These are phyloP conservation scores for Pythium angustatum DNA, from an alignment of 352 stramenopile species.

Conservation along the genomic window DNA sequence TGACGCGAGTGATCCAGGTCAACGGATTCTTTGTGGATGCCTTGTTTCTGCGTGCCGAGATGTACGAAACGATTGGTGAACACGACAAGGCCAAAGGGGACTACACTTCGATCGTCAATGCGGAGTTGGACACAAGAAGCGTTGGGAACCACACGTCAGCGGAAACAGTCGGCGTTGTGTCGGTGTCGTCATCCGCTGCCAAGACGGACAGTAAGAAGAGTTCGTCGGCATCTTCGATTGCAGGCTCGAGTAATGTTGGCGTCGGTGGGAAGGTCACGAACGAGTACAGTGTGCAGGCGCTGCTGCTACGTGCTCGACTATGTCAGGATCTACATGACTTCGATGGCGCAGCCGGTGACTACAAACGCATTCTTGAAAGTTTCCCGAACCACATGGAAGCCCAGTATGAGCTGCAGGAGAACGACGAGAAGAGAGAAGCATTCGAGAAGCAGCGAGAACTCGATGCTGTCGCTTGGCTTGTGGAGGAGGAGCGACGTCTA, in stretches of 20 bases:
- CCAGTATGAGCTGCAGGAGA: conserved; percentile 71
- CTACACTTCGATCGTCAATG: conserved; percentile 73
- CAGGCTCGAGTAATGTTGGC: neutral
- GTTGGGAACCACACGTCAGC: conserved; percentile 3
- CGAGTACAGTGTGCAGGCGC: conserved; percentile 49
- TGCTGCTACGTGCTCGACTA: conserved; percentile 59
- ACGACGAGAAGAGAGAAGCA: conserved; percentile 37
- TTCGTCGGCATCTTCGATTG: neutral
- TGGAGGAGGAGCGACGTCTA: conserved; percentile 24
- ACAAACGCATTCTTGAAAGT: conserved; percentile 55
- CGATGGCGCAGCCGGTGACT: conserved; percentile 62
- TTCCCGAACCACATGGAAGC: conserved; percentile 78
- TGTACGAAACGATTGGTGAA: conserved; percentile 49
- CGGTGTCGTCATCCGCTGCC: neutral
- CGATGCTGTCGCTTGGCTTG: conserved; percentile 53
- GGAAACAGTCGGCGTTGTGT: neutral
- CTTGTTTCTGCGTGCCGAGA: conserved; percentile 55
- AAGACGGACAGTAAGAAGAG: conserved; percentile 1
- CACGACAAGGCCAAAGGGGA: conserved; percentile 47
- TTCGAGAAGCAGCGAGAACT: conserved; percentile 45
- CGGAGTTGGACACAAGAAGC: conserved; percentile 48
- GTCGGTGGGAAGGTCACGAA: conserved; percentile 42
- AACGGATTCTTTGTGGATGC: conserved; percentile 80
- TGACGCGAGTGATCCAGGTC: conserved; percentile 51
- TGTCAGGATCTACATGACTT: conserved; percentile 47